phyloP scores from a whole-genome alignment of 345 rosid genomes.

The Lumnitzera littorea region DNA sequence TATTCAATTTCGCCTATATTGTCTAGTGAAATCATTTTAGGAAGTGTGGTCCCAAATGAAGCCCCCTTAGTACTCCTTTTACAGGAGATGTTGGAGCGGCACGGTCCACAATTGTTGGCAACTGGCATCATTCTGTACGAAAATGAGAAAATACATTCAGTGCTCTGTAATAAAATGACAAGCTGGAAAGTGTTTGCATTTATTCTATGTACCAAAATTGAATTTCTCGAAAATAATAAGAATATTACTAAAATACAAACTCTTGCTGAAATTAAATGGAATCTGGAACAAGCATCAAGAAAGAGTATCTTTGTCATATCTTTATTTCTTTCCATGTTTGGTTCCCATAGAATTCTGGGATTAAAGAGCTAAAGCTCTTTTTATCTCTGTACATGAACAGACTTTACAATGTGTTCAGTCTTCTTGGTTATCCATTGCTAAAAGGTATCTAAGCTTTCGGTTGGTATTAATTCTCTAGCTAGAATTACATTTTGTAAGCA shows the following conservation, averaged over 20 bases:
- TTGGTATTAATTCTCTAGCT: too few species aligned
- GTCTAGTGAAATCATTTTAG: conserved; percentile 5
- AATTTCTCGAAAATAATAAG: too few species aligned
- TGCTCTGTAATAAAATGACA: conserved; percentile 2
- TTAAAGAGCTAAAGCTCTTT: not conserved
- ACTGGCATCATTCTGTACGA: conserved; percentile 17
- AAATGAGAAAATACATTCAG: conserved; percentile 8
- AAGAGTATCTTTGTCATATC: not conserved
- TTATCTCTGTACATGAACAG: not conserved
- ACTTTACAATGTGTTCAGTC: too few species aligned
- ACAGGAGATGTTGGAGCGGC: conserved; percentile 6
- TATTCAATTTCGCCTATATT: not conserved
- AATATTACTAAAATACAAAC: too few species aligned
- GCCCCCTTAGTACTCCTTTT: conserved; percentile 7
- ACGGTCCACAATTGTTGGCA: conserved; percentile 18
- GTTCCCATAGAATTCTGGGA: conserved; percentile 6
- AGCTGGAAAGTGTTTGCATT: not conserved
- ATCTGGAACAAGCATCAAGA: not conserved
- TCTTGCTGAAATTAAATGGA: too few species aligned
- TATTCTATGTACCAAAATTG: too few species aligned
- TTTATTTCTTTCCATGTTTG: conserved; percentile 3
- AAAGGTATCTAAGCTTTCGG: too few species aligned
- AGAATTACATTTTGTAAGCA: too few species aligned
- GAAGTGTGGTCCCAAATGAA: conserved; percentile 19
- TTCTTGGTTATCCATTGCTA: too few species aligned